Base-by-base conservation (phyloP, 2,329 filamentous ascomycete species). In the Fusarium sp. region DNA sequence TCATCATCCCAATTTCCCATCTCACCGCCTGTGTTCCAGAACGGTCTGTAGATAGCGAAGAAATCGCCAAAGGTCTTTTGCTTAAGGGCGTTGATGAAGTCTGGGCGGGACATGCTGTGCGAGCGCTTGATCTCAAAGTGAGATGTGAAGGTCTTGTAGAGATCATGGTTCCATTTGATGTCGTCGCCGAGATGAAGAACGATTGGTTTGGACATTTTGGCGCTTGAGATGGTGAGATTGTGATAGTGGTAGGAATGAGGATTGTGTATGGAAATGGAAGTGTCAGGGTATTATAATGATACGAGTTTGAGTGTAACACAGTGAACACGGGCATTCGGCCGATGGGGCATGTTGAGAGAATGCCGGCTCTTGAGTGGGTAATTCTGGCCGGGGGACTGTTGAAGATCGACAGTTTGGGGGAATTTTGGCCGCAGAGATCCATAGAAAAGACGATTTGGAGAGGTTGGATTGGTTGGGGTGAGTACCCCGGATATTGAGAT, bases 1-100 rank as follows among this genome's bases (percentile, higher is more conserved):
- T 78, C 77, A 2, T 78, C 72, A 38, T 78, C 77, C 77, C 77
- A 78, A 33, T 78, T 78, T 5, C 77, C 76, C 77, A 78, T 78
- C 38, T 78, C 77, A 7, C 77, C 77, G 3, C 77, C 77, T 1
- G 77, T 78, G 51, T 78, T 78, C 75, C 76, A 78, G 17, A 78
- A 78, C 3, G 77, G 77, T 14, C 77, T 67, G 47, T 78, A 78
- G 8, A 78, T 78, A 28, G 77, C 77, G 12, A 72, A 71, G 6
- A 78, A 78, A 20, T 77, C 74, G 2, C 76, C 77, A 49, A 78
- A 78, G 0, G 68, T 22, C 15, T 77, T 77, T 42, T 66, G 64
- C 33, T 77, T 78, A 1, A 78, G 66, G 0, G 77, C 76, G 38
- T 77, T 65, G 35, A 78, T 75, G 58, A 78, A 78, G 31, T 78